Percentiles rank a stretch among this genome's conserved stretches.
These are phyloP conservation scores for Ophiostoma ips DNA, from an alignment of 2,329 filamentous ascomycete species.

Conservation along the genomic window DNA sequence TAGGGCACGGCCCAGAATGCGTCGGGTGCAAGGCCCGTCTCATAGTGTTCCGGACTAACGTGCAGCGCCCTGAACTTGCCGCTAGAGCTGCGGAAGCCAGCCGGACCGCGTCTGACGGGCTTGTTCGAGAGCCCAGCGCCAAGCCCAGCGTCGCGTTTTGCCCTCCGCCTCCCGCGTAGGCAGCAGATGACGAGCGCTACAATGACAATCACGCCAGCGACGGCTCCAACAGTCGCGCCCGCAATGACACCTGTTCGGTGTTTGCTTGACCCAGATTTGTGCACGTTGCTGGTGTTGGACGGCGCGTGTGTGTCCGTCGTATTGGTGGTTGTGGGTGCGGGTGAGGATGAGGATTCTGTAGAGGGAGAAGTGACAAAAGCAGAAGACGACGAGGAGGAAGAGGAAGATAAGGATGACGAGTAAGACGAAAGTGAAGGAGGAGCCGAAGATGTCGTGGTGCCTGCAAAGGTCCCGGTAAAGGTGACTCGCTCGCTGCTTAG, in stretches of 20 bases:
- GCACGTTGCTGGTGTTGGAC: constrained; percentile 14
- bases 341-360: constrained; percentile 4
- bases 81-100: constrained; percentile 8
- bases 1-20: constrained; percentile 3
- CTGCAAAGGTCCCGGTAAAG: constrained; percentile 26
- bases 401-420: constrained; percentile 6
- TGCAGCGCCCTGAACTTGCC: constrained; percentile 26
- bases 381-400: neutral
- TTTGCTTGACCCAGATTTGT: neutral
- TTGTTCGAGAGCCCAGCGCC: constrained; percentile 14
- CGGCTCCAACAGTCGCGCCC: constrained; percentile 38
- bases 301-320: constrained; percentile 9
- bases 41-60: constrained; percentile 21
- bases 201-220: constrained; percentile 31
- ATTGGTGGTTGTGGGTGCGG: constrained; percentile 2
- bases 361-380: constrained; percentile 11
- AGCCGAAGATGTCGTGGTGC: constrained; percentile 5
- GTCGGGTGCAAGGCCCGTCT: constrained; percentile 14
- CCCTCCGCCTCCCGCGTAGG: constrained; percentile 24
- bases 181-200: constrained; percentile 27
- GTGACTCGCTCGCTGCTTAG: constrained; percentile 27
- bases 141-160: constrained; percentile 8
- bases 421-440: neutral
- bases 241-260: constrained; percentile 36
- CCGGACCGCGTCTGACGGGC: neutral